Conservation (phyloP, 441 rosid species). For the Corymbia calophylla region DNA sequence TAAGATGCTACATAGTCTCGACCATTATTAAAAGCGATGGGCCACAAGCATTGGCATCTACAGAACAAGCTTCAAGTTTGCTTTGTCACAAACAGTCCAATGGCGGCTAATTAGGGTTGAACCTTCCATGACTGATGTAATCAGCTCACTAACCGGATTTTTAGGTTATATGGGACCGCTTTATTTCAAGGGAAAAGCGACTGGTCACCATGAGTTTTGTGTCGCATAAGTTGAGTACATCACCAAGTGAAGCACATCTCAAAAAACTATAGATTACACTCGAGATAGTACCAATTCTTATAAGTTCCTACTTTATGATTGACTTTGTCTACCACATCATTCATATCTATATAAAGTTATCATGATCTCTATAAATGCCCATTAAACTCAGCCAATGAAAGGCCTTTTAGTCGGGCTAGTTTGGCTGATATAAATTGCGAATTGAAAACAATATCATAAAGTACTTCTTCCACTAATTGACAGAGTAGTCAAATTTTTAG, state of each 20-base stretch:
- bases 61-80: background rate
- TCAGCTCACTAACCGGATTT: background rate
- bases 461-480: background rate
- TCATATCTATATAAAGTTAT: background rate
- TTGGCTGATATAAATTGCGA: background rate
- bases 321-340: background rate
- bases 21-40: background rate
- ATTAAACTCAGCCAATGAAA: background rate
- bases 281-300: background rate
- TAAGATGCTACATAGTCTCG: background rate
- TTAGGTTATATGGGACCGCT: background rate
- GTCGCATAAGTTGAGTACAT: background rate
- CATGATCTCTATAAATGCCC: background rate
- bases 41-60: background rate
- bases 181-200: background rate
- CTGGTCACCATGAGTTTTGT: background rate
- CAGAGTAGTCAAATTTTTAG: background rate
- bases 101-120: background rate
- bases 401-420: background rate
- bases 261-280: background rate
- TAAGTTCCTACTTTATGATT: background rate
- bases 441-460: background rate
- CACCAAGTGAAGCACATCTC: background rate
- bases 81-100: background rate
- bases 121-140: background rate